phyloP scores from a whole-genome alignment of 768 basidiomycete species.

The Rubroboletus satanas region DNA sequence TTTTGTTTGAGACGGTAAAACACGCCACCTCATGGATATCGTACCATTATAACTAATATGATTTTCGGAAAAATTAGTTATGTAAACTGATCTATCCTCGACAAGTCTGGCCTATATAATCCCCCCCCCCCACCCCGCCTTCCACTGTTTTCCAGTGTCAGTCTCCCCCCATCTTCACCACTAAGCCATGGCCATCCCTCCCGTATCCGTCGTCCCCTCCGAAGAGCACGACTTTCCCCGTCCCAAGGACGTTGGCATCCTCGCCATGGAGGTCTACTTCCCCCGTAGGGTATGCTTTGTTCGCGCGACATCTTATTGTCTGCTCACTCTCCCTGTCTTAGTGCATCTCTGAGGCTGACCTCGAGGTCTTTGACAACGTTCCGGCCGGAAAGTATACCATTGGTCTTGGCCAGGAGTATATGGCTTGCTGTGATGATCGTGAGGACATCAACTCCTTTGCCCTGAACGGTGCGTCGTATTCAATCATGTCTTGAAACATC shows the following conservation, averaged over 20 bases:
- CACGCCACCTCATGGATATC: conserved; percentile 27
- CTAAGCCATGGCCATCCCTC: conserved; percentile 25
- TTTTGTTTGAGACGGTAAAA: conserved; percentile 18
- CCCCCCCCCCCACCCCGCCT: background rate
- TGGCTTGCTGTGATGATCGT: conserved; percentile 98
- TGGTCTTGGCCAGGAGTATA: conserved; percentile 94
- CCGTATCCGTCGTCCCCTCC: conserved; percentile 5
- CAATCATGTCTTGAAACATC: background rate
- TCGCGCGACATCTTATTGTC: conserved; percentile 5
- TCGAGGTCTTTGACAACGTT: conserved; percentile 93
- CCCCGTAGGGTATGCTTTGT: conserved; percentile 69
- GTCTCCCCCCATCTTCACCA: background rate
- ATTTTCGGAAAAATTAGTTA: conserved; percentile 24
- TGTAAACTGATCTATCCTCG: conserved; percentile 17
- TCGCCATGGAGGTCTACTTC: conserved; percentile 93
- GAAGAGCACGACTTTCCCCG: conserved; percentile 38
- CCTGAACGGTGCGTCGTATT: conserved; percentile 68
- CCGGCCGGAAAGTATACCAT: conserved; percentile 98
- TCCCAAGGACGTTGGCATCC: conserved; percentile 92
- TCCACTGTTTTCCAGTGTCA: background rate
- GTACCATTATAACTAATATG: conserved; percentile 24
- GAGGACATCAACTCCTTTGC: conserved; percentile 99
- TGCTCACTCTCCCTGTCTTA: conserved; percentile 30
- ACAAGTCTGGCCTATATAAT: conserved; percentile 22
- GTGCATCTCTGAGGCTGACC: conserved; percentile 94